Base-by-base conservation (phyloP, 2,329 filamentous ascomycete genomes). In the Allantophomopsis lycopodina region DNA sequence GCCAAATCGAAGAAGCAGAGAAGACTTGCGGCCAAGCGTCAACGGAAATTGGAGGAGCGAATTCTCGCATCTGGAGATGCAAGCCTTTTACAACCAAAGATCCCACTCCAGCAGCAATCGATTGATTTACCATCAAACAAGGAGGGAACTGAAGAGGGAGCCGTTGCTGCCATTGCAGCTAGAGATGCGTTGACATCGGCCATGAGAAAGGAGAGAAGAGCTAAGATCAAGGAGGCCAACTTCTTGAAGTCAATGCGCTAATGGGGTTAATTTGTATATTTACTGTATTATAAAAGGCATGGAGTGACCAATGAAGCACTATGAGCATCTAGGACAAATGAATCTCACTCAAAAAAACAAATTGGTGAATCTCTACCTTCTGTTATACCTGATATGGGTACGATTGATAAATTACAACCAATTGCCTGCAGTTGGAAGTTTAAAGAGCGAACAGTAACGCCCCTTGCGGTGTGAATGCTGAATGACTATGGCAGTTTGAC, bases 1-100 rank as follows among this genome's bases (percentile, higher is more conserved):
- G 82, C 83, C 43, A 91, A 91, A 72, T 88, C 82, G 20, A 87
- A 85, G 60, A 89, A 88, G 56, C 76, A 86, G 58, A 76, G 84
- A 44, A 71, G 76, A 41, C 57, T 80, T 40, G 84, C 84, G 7
- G 75, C 76, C 33, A 87, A 78, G 60, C 67, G 69, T 58, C 68
- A 71, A 53, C 67, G 72, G 41, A 55, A 61, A 17, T 50, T 65
- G 16, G 73, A 83, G 64, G 62, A 69, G 57, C 60, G 69, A 60
- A 55, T 84, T 54, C 58, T 78, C 54, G 71, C 76, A 40, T 66
- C 75, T 38, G 76, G 79, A 53, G 73, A 87, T 61, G 61, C 81
- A 13, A 76, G 76, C 39, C 67, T 74, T 21, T 62, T 84, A 34
- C 70, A 65, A 36, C 72, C 74, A 56, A 79, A 86, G 64, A 64